Evolutionary conservation across 805 yeast species (phyloP), one percentile per base, ranked within the genome.

Genomic region (Isabelozyma pseudorhagii): DNA sequence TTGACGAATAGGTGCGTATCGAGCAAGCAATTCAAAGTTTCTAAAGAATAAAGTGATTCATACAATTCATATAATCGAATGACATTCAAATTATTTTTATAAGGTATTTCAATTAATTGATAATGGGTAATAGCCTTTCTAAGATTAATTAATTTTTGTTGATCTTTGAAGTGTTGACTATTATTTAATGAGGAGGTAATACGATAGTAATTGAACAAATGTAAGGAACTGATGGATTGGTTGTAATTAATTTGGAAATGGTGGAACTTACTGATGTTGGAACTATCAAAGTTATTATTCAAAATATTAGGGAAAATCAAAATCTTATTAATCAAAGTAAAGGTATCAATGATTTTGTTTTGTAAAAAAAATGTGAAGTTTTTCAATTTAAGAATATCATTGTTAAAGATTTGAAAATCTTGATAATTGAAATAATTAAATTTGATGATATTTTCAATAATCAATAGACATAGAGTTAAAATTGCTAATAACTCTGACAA

Each of bases 161-260:
- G 69, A 40, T 66, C 67, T 47, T 64, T 65, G 13, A 53, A 54
- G 42, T 61, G 18, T 50, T 54, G 28, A 44, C 38, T 44, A 17
- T 52, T 49, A 46, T 57, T 56, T 15, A 59, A 55, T 10, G 65
- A 59, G 43, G 63, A 61, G 38, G 66, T 63, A 21, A 60, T 61
- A 45, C 64, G 69, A 49, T 64, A 61, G 51, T 68, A 70, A 49
- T 63, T 59, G 47, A 62, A 66, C 50, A 68, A 52, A 49, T 70
- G 69, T 5, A 67, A 39, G 25, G 60, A 59, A 17, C 62, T 48
- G 15, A 69, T 46, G 11, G 71, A 60, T 41, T 62, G 57, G 47
- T 68, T 66, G 51, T 68, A 70, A 48, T 63, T 64, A 34, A 67
- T 58, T 46, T 66, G 68, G 57, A 50, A 54, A 53, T 38, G 48